Evolutionary conservation across 805 yeast genomes (phyloP), one percentile per base, ranked within the genome.

Genomic region (Zygoascus bituminiphila): DNA sequence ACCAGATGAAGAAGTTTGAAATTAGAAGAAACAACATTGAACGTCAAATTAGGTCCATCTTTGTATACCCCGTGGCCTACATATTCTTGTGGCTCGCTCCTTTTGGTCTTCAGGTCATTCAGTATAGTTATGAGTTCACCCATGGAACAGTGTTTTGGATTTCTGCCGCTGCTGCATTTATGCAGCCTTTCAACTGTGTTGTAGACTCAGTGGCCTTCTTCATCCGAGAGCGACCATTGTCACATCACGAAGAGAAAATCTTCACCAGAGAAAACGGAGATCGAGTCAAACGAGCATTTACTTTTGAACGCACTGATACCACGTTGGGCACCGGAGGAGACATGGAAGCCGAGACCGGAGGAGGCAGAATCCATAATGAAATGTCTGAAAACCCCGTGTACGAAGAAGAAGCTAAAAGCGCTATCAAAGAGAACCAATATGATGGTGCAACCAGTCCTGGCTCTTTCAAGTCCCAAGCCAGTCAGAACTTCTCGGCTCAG

Each of bases 51-150:
- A 80, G 80, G 57, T 73, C 82, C 26, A 82, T 88, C 43, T 87
- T 88, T 64, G 72, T 88, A 42, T 88, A 88, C 61, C 97, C 97
- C 2, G 67, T 83, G 38, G 83, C 95, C 1, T 88, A 87, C 63
- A 72, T 87, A 50, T 71, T 84, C 23, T 65, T 88, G 42, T 88
- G 97, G 97, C 60, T 82, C 19, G 81, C 84, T 54, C 96, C 96
- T 1, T 76, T 86, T 51, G 74, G 82, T 4, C 70, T 78, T 31
- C 84, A 83, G 57, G 71, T 79, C 48, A 71, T 86, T 8, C 79
- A 76, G 57, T 69, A 74, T 55, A 68, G 70, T 35, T 68, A 73
- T 55, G 79, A 76, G 49, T 61, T 72, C 19, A 40, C 51, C 1
- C 70, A 74, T 51, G 76, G 78, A 1, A 78, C 83, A 2, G 70